A percentile compares a stretch with the other conserved stretches of the same genome.
phyloP scores from a whole-genome alignment of 306 rosid species.

The Vigna mungo region DNA sequence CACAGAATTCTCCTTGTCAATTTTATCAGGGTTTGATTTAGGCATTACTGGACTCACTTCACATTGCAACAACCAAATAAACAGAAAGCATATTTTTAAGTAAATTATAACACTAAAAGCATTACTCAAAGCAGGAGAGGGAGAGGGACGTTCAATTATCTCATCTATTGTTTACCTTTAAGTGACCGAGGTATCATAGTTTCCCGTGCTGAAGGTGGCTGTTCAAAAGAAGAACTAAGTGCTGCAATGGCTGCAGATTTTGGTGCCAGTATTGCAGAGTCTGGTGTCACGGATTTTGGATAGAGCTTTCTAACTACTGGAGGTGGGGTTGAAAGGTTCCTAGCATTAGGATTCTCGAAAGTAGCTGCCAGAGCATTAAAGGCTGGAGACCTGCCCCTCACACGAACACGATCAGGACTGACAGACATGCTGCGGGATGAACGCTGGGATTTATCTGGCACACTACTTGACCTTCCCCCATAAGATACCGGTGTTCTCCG shows the following conservation, averaged over 20 bases:
- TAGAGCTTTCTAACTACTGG: conserved; percentile 76
- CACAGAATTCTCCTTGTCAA: conserved; percentile 65
- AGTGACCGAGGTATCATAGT: conserved; percentile 72
- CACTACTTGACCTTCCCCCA: conserved; percentile 89
- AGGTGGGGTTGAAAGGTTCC: conserved; percentile 95
- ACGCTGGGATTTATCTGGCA: conserved; percentile 88
- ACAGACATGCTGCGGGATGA: conserved; percentile 93
- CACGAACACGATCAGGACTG: conserved; percentile 93
- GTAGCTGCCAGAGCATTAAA: conserved; percentile 91
- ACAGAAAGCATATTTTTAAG: conserved; percentile 34
- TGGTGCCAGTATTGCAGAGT: conserved; percentile 65
- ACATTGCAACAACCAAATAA: conserved; percentile 39
- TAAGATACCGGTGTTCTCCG: conserved; percentile 74
- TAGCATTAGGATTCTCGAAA: conserved; percentile 72
- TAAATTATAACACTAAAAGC: conserved; percentile 12
- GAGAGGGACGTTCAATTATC: conserved; percentile 30
- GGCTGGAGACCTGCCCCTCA: conserved; percentile 95
- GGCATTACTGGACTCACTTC: conserved; percentile 66
- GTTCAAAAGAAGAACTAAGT: conserved; percentile 72
- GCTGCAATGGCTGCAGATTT: conserved; percentile 73
- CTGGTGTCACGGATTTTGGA: conserved; percentile 82
- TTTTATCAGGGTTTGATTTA: conserved; percentile 63
- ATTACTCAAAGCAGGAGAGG: not conserved
- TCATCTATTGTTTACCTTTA: conserved; percentile 57
- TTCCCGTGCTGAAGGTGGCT: conserved; percentile 69